Evolutionary conservation across 2,329 filamentous ascomycete genomes (phyloP).

Genomic region (Calonectria hongkongensis): DNA sequence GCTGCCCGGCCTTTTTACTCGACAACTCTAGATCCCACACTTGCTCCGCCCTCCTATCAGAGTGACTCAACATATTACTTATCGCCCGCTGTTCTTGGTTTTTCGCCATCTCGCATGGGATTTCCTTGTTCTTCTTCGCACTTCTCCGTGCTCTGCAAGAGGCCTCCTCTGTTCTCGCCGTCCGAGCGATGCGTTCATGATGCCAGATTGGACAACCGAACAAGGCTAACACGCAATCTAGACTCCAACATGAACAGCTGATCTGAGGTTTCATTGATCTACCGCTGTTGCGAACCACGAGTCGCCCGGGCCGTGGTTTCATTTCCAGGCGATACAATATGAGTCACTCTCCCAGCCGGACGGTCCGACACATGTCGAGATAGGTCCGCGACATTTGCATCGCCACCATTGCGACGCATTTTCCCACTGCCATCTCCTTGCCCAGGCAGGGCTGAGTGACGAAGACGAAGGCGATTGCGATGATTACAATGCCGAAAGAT

Average conservation of each 20-base stretch:
- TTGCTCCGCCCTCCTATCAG: conserved; percentile 23
- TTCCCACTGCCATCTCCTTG: background rate
- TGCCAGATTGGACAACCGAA: conserved; percentile 18
- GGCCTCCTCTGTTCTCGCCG: conserved; percentile 29
- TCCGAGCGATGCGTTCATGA: conserved; percentile 18
- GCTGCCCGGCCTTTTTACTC: conserved; percentile 42
- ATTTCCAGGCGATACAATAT: conserved; percentile 17
- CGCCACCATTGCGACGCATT: conserved; percentile 24
- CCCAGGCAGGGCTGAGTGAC: conserved; percentile 30
- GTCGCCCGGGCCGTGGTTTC: conserved; percentile 23
- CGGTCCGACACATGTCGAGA: conserved; percentile 17
- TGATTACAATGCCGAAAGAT: background rate
- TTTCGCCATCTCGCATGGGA: conserved; percentile 12
- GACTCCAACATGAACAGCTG: background rate
- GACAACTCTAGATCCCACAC: conserved; percentile 29
- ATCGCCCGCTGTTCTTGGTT: background rate
- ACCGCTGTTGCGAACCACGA: conserved; percentile 11
- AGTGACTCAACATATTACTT: conserved; percentile 31
- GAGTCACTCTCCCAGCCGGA: conserved; percentile 34
- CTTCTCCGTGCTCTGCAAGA: conserved; percentile 30
- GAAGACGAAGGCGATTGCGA: conserved; percentile 15
- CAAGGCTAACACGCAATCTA: conserved; percentile 10
- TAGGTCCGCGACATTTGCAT: conserved; percentile 31
- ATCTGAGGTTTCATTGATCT: conserved; percentile 20
- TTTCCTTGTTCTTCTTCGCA: conserved; percentile 12